phyloP scores from a whole-genome alignment of 2,329 filamentous ascomycete genomes.

The Arthroderma uncinatum region DNA sequence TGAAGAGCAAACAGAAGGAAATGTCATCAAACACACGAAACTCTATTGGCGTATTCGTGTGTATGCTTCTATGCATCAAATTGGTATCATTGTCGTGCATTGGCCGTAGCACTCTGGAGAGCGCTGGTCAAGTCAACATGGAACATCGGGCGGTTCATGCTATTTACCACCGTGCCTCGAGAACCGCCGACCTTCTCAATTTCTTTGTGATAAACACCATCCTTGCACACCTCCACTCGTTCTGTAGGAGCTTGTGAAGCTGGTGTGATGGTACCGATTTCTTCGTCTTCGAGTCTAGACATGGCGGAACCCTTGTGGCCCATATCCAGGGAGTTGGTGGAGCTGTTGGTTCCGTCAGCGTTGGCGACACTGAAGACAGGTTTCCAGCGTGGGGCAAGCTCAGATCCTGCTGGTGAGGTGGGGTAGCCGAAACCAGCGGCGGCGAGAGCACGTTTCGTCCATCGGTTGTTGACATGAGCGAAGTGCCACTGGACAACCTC shows the following conservation, averaged over 20 bases:
- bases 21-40: not conserved
- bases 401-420: constrained; percentile 39
- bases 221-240: not conserved
- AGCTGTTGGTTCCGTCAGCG: constrained; percentile 60
- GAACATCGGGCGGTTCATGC: constrained; percentile 84
- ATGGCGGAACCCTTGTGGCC: constrained; percentile 24
- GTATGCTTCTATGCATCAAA: not conserved
- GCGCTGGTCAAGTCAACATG: constrained; percentile 87
- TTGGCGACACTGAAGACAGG: constrained; percentile 93
- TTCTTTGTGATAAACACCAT: constrained; percentile 4
- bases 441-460: constrained; percentile 83
- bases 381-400: constrained; percentile 60
- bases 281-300: constrained; percentile 17
- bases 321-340: constrained; percentile 56
- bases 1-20: not conserved
- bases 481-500: constrained; percentile 89
- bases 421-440: constrained; percentile 84
- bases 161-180: constrained; percentile 58
- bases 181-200: constrained; percentile 14
- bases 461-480: constrained; percentile 83
- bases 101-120: constrained; percentile 73
- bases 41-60: not conserved
- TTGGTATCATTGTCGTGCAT: constrained; percentile 37
- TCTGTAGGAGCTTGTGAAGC: not conserved
- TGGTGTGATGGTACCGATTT: not conserved